Percentiles rank a stretch among this genome's conserved stretches.
These are phyloP conservation scores for Lepiota subincarnata DNA, from an alignment of 768 basidiomycete genomes.

Conservation along the genomic window DNA sequence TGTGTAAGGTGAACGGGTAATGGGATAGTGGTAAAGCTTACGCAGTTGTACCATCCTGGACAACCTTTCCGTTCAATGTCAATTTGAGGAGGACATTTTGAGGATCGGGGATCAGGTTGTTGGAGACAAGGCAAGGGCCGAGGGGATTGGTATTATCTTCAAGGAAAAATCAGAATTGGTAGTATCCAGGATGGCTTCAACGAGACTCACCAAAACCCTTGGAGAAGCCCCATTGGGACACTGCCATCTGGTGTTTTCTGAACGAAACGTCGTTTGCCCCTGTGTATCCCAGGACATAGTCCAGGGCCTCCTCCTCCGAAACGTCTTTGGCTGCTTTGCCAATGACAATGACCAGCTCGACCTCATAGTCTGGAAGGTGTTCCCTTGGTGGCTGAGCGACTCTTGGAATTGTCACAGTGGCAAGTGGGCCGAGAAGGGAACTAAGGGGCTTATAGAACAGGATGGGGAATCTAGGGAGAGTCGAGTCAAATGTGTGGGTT, in stretches of 20 bases:
- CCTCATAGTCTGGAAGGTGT: constrained; percentile 79
- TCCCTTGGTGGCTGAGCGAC: constrained; percentile 66
- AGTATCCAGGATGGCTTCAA: neutral
- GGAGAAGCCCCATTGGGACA: constrained; percentile 85
- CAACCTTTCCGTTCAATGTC: constrained; percentile 57
- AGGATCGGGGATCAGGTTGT: constrained; percentile 58
- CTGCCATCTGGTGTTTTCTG: constrained; percentile 75
- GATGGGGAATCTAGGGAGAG: constrained; percentile 51
- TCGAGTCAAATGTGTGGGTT: neutral
- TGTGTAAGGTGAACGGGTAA: neutral
- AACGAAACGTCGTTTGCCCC: constrained; percentile 84
- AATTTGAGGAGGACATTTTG: constrained; percentile 60
- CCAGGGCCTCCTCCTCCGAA: constrained; percentile 72
- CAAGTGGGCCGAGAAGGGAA: constrained; percentile 66
- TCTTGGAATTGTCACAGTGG: constrained; percentile 60
- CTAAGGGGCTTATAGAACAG: constrained; percentile 78
- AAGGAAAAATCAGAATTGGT: neutral
- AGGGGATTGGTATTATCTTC: constrained; percentile 68
- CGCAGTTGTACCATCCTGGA: constrained; percentile 82
- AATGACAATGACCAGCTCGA: constrained; percentile 77
- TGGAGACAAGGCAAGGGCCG: constrained; percentile 78
- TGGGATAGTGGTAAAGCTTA: constrained; percentile 31
- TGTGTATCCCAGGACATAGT: constrained; percentile 84
- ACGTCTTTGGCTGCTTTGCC: constrained; percentile 81
- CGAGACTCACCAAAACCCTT: constrained; percentile 69